These are phyloP conservation scores for Toxicodendron radicans DNA, from an alignment of 345 rosid species.

Conservation along the genomic window DNA sequence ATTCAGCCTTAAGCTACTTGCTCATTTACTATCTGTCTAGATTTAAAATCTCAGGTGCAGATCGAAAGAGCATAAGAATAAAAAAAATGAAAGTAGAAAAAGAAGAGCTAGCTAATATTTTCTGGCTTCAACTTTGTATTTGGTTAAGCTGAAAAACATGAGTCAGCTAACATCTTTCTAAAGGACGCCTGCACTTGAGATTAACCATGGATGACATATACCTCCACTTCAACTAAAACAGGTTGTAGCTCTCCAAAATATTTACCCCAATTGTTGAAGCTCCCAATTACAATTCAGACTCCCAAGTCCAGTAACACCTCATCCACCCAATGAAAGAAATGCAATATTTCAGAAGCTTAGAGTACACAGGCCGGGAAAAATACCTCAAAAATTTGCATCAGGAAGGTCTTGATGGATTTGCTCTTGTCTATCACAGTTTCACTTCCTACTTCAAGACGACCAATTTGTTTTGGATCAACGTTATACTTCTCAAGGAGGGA, in stretches of 20 bases:
- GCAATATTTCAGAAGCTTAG: conserved; percentile 1
- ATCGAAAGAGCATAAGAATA: too few species aligned
- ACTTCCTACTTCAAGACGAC: conserved; percentile 98
- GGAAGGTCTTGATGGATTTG: conserved; percentile 96
- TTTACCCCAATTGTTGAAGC: background rate
- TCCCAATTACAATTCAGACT: background rate
- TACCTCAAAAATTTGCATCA: conserved; percentile 99
- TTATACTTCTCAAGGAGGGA: conserved; percentile 90
- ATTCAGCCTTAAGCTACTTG: background rate
- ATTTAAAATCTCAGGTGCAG: too few species aligned
- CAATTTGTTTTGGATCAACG: conserved; percentile 90
- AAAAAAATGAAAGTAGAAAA: too few species aligned
- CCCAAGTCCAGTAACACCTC: background rate
- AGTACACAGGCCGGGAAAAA: conserved; percentile 4
- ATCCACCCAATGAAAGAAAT: background rate
- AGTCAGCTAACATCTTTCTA: too few species aligned
- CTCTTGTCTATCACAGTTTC: conserved; percentile 99
- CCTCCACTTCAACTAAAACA: background rate
- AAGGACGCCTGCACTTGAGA: too few species aligned
- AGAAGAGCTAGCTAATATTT: too few species aligned
- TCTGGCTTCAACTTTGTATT: too few species aligned
- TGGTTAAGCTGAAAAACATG: too few species aligned
- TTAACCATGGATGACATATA: too few species aligned
- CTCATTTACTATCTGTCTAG: background rate
- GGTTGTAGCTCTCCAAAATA: background rate